A percentile compares a stretch with the other conserved stretches of the same genome.
Evolutionary conservation across 371 early-diverging fungal genomes (phyloP).

Genomic region (Chytridium lagenaria): DNA sequence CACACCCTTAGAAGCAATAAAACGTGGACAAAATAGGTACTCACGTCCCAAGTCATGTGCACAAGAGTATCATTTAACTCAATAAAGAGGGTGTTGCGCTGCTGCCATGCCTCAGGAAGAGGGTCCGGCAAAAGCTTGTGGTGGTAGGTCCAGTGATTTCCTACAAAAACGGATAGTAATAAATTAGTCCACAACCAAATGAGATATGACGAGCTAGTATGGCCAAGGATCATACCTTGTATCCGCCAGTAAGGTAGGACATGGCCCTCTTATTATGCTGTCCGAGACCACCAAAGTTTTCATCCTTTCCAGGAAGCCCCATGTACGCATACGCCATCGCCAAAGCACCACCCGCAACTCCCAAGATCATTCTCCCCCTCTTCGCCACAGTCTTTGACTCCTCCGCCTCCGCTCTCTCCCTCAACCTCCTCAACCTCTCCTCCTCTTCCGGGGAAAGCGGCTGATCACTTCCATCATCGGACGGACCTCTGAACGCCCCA

Average conservation of each 20-base stretch:
- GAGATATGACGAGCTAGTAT: background rate
- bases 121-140: slow-evolving; percentile 87
- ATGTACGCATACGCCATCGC: slow-evolving; percentile 33
- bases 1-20: background rate
- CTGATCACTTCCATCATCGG: slow-evolving; percentile 26
- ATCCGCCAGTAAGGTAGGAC: slow-evolving; percentile 20
- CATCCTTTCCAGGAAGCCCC: slow-evolving; percentile 39
- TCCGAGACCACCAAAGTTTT: slow-evolving; percentile 29
- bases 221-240: background rate
- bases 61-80: slow-evolving; percentile 93
- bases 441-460: slow-evolving; percentile 45
- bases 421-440: slow-evolving; percentile 41
- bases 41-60: slow-evolving; percentile 91
- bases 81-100: slow-evolving; percentile 89
- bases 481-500: slow-evolving; percentile 5
- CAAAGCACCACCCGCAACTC: slow-evolving; percentile 4
- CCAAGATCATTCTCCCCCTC: slow-evolving; percentile 12
- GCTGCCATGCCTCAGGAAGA: slow-evolving; percentile 78
- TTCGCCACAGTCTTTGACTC: slow-evolving; percentile 40
- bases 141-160: slow-evolving; percentile 27
- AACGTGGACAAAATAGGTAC: slow-evolving; percentile 20
- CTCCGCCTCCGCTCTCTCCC: slow-evolving; percentile 40
- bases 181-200: background rate
- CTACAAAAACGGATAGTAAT: background rate
- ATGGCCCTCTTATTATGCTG: slow-evolving; percentile 45